These are phyloP conservation scores for Psilocybe mexicana DNA, from an alignment of 1,284 basidiomycete species.

Conservation along the genomic window DNA sequence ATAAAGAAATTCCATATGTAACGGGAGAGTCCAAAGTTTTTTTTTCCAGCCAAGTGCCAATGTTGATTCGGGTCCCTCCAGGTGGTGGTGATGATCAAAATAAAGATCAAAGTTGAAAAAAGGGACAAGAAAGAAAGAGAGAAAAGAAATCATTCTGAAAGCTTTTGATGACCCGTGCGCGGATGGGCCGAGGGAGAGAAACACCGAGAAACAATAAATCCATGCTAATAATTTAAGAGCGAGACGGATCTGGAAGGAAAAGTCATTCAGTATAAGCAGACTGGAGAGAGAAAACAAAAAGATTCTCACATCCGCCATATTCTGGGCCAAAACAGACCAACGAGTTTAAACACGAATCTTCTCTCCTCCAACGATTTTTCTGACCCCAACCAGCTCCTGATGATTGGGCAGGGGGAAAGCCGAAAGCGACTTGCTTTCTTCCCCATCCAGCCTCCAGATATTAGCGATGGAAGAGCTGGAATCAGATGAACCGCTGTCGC, in stretches of 20 bases:
- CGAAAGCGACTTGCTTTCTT: constrained; percentile 50
- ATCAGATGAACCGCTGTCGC: constrained; percentile 22
- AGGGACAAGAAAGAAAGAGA: not conserved
- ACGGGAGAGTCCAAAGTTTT: not conserved
- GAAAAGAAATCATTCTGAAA: not conserved
- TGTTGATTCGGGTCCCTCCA: constrained; percentile 13
- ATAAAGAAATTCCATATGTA: not conserved
- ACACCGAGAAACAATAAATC: not conserved
- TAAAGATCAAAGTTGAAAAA: not conserved
- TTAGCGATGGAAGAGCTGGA: constrained; percentile 35
- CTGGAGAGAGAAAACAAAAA: not conserved
- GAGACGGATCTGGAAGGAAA: not conserved
- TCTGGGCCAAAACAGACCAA: not conserved
- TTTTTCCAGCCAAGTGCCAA: constrained; percentile 19
- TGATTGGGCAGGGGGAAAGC: constrained; percentile 23
- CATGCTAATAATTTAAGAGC: not conserved
- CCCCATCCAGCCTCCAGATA: constrained; percentile 66
- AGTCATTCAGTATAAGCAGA: not conserved
- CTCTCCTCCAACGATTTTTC: constrained; percentile 9
- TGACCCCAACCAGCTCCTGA: constrained; percentile 19
- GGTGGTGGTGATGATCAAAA: not conserved
- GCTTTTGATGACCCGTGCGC: constrained; percentile 2
- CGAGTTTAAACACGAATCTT: constrained; percentile 6
- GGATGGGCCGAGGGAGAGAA: not conserved
- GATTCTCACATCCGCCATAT: not conserved